A percentile compares a stretch with the other conserved stretches of the same genome.
These are phyloP conservation scores for Fusarium humuli DNA, from an alignment of 2,329 filamentous ascomycete species.

Conservation along the genomic window DNA sequence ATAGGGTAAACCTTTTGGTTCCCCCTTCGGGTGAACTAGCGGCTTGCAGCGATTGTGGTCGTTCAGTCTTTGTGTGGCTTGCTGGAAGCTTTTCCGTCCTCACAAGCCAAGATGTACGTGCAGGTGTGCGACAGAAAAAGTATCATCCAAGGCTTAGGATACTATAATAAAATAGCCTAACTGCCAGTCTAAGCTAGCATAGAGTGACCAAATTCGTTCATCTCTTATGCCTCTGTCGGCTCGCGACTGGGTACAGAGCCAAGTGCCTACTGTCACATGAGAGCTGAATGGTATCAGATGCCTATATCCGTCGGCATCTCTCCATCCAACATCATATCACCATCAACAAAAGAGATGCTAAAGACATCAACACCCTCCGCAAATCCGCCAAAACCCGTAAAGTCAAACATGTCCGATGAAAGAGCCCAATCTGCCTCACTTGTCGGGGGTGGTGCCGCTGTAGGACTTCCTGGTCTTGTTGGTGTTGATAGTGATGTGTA, in stretches of 20 bases:
- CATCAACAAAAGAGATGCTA: slow-evolving; percentile 22
- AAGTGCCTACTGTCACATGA: too few relatives aligned
- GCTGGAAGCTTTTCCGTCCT: neutral
- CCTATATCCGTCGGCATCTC: neutral
- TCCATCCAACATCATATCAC: slow-evolving; percentile 6
- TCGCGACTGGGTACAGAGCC: too few relatives aligned
- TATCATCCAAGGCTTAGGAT: too few relatives aligned
- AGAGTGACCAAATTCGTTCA: too few relatives aligned
- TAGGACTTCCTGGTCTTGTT: slow-evolving; percentile 15
- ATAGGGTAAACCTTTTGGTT: too few relatives aligned
- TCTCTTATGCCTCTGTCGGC: too few relatives aligned
- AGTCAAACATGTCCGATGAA: slow-evolving; percentile 18
- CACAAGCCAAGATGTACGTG: too few relatives aligned
- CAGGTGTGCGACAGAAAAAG: too few relatives aligned
- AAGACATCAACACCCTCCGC: slow-evolving; percentile 21
- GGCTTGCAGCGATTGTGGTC: too few relatives aligned
- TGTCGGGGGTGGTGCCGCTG: neutral
- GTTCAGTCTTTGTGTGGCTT: neutral
- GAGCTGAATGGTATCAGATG: neutral
- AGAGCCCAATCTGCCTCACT: slow-evolving; percentile 1
- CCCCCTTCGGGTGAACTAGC: too few relatives aligned
- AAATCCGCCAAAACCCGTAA: slow-evolving; percentile 15
- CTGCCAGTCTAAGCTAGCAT: too few relatives aligned
- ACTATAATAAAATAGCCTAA: too few relatives aligned
- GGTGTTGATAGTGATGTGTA: slow-evolving; percentile 18